phyloP scores from a whole-genome alignment of 805 yeast species.

The Barnettozyma populi region DNA sequence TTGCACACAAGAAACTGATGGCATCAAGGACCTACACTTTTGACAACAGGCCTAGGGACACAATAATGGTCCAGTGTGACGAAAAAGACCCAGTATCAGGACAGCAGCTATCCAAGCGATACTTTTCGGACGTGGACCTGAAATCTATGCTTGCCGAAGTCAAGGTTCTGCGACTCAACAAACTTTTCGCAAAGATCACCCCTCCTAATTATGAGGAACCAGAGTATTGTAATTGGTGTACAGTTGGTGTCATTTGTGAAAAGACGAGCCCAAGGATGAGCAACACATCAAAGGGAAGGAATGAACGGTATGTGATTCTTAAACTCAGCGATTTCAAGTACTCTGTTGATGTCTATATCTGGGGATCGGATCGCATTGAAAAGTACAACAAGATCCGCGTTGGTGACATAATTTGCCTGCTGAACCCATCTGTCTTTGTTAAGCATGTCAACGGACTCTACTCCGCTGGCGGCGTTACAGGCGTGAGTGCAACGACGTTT shows the following conservation, averaged over 20 bases:
- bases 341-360: slow-evolving; percentile 45
- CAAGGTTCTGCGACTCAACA: slow-evolving; percentile 51
- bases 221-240: slow-evolving; percentile 68
- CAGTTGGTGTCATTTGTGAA: slow-evolving; percentile 58
- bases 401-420: slow-evolving; percentile 69
- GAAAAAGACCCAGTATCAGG: slow-evolving; percentile 43
- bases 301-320: slow-evolving; percentile 54
- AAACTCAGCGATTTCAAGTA: slow-evolving; percentile 64
- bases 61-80: slow-evolving; percentile 23
- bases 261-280: slow-evolving; percentile 47
- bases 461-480: background rate
- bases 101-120: slow-evolving; percentile 39
- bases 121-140: slow-evolving; percentile 35
- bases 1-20: slow-evolving; percentile 25
- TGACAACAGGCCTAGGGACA: slow-evolving; percentile 24
- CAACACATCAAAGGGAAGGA: slow-evolving; percentile 31
- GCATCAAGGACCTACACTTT: slow-evolving; percentile 37
- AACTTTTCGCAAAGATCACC: slow-evolving; percentile 55
- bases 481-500: slow-evolving; percentile 32
- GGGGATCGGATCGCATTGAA: slow-evolving; percentile 44
- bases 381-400: slow-evolving; percentile 66
- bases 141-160: slow-evolving; percentile 38
- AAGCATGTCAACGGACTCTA: slow-evolving; percentile 11
- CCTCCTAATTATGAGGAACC: slow-evolving; percentile 74
- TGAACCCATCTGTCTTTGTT: slow-evolving; percentile 63